Percentiles rank a stretch among this genome's conserved stretches.
These are phyloP conservation scores for Leccinum longicurvipes DNA, from an alignment of 768 basidiomycete species.

Conservation along the genomic window DNA sequence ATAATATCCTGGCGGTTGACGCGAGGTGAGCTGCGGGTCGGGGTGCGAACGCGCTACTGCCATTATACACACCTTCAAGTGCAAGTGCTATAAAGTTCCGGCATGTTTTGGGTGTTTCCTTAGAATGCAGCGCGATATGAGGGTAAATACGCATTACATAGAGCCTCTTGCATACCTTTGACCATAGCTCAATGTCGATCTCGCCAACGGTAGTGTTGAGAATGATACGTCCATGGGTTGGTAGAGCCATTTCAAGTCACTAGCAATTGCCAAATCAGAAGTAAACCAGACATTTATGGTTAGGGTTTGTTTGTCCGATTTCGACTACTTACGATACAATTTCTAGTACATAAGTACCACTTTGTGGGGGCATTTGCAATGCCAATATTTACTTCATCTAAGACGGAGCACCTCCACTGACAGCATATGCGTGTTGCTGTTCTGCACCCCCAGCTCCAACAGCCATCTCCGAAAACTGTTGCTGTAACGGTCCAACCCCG, in stretches of 20 bases:
- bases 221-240: slow-evolving; percentile 83
- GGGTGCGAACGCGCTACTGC: not conserved
- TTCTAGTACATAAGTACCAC: not conserved
- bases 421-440: slow-evolving; percentile 23
- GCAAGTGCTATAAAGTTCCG: slow-evolving; percentile 86
- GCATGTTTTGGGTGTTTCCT: slow-evolving; percentile 95
- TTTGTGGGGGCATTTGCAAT: not conserved
- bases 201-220: slow-evolving; percentile 88
- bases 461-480: slow-evolving; percentile 32
- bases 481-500: slow-evolving; percentile 23
- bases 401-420: slow-evolving; percentile 16
- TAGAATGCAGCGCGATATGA: not conserved
- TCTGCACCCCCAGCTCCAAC: slow-evolving; percentile 20
- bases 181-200: slow-evolving; percentile 89
- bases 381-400: slow-evolving; percentile 1
- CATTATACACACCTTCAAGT: slow-evolving; percentile 72
- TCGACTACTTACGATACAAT: not conserved
- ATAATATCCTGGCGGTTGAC: slow-evolving; percentile 71
- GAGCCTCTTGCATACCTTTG: slow-evolving; percentile 56
- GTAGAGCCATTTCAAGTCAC: slow-evolving; percentile 60
- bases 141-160: not conserved
- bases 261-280: not conserved
- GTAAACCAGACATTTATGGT: slow-evolving; percentile 9
- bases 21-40: slow-evolving; percentile 5
- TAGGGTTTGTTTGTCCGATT: slow-evolving; percentile 22